Percentiles rank a stretch among this genome's conserved stretches.
These are phyloP conservation scores for Mycotypha africana DNA, from an alignment of 371 early-diverging fungal genomes.

Conservation along the genomic window DNA sequence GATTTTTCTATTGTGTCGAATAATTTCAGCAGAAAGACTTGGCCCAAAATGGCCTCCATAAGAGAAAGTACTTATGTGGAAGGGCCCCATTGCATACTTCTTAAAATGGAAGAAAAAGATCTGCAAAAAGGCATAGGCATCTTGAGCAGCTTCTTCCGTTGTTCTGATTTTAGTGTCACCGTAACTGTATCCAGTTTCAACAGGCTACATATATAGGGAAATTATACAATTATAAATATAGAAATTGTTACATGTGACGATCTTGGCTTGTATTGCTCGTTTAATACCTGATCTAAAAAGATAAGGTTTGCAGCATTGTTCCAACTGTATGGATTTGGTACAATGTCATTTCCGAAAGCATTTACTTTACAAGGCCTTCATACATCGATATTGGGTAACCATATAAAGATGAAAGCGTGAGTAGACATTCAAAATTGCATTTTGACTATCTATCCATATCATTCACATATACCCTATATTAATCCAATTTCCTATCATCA, in stretches of 20 bases:
- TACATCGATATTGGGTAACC: no score
- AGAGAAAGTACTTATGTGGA: slow-evolving; percentile 63
- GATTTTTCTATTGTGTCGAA: slow-evolving; percentile 32
- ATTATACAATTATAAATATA: not conserved
- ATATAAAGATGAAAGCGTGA: not conserved
- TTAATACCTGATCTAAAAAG: slow-evolving; percentile 77
- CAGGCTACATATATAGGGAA: no score
- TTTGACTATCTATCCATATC: not conserved
- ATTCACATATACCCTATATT: slow-evolving; percentile 59
- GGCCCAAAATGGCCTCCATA: slow-evolving; percentile 77
- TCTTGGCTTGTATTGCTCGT: no score
- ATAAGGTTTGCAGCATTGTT: slow-evolving; percentile 77
- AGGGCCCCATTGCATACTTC: slow-evolving; percentile 13
- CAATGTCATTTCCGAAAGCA: slow-evolving; percentile 49
- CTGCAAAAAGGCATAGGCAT: slow-evolving; percentile 63
- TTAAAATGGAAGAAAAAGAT: slow-evolving; percentile 65
- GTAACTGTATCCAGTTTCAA: slow-evolving; percentile 74
- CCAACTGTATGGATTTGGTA: slow-evolving; percentile 67
- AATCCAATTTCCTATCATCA: slow-evolving; percentile 80
- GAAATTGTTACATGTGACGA: not conserved
- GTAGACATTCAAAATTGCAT: not conserved
- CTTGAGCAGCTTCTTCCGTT: slow-evolving; percentile 49
- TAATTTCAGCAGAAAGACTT: slow-evolving; percentile 64
- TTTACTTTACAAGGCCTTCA: slow-evolving; percentile 64
- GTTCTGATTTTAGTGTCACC: no score